These are phyloP conservation scores for Eucalyptus regnans DNA, from an alignment of 345 rosid genomes.

Conservation along the genomic window DNA sequence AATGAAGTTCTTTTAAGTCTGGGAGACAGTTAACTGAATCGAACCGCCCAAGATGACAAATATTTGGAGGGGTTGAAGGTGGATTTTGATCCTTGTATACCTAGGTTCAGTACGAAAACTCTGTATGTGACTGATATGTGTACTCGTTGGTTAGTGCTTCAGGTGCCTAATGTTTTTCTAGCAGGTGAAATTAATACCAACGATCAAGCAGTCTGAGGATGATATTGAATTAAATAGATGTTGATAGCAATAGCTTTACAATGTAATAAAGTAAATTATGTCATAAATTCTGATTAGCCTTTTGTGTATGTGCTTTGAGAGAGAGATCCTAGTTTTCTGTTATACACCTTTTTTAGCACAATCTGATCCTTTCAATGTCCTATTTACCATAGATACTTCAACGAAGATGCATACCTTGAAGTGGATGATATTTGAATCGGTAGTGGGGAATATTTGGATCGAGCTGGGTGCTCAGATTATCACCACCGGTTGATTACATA, in stretches of 20 bases:
- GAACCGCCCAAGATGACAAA: neutral
- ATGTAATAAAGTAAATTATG: neutral
- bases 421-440: neutral
- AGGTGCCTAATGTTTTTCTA: neutral
- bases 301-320: neutral
- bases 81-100: neutral
- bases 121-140: rapidly evolving
- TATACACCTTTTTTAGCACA: neutral
- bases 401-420: neutral
- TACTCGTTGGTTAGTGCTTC: rapidly evolving
- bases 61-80: neutral
- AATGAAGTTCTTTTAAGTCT: neutral
- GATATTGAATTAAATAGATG: neutral
- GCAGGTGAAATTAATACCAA: neutral
- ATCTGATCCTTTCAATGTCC: neutral
- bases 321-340: neutral
- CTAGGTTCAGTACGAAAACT: neutral
- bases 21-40: neutral
- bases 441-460: neutral
- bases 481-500: neutral
- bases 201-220: neutral
- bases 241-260: neutral
- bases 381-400: neutral
- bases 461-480: neutral
- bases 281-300: neutral